Percentiles rank a stretch among this genome's conserved stretches.
Conservation (phyloP, 371 early-diverging fungal genomes). For the Syncephalastrum contaminatum region DNA sequence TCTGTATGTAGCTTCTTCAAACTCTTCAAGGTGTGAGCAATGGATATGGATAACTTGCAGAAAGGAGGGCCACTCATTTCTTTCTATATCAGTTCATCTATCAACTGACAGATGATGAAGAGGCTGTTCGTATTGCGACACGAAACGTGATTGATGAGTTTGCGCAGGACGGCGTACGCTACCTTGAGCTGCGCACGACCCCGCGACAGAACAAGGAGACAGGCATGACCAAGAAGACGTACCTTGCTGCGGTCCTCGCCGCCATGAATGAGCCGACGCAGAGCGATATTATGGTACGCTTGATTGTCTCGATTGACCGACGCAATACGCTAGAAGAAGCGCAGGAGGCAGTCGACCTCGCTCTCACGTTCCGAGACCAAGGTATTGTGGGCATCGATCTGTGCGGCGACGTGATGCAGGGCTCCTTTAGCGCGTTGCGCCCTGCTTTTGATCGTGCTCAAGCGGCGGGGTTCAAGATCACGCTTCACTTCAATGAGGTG, state of each 20-base stretch:
- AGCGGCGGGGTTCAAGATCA: constrained; percentile 47
- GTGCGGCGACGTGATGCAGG: constrained; percentile 57
- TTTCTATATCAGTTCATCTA: constrained; percentile 38
- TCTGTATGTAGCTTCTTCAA: constrained; percentile 48
- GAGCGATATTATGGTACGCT: constrained; percentile 42
- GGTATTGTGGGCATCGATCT: constrained; percentile 66
- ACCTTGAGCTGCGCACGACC: constrained; percentile 63
- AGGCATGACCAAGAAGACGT: constrained; percentile 58
- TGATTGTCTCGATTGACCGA: constrained; percentile 61
- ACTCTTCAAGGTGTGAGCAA: constrained; percentile 30
- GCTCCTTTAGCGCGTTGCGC: constrained; percentile 38
- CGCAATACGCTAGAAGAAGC: constrained; percentile 53
- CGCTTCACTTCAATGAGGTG: constrained; percentile 62
- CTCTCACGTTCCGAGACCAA: constrained; percentile 34
- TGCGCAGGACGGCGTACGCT: constrained; percentile 50
- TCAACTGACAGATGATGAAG: constrained; percentile 52
- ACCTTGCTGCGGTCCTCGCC: constrained; percentile 46
- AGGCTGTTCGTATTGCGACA: constrained; percentile 41
- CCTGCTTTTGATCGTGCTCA: constrained; percentile 57
- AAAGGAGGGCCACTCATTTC: too few species aligned
- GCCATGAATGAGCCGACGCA: constrained; percentile 35
- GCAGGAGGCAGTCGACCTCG: constrained; percentile 55
- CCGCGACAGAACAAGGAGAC: constrained; percentile 50
- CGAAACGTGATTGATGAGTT: constrained; percentile 54
- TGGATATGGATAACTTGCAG: too few species aligned